Evolutionary conservation across 139 green algal species (phyloP).

Genomic region (Asterochloris sp.): DNA sequence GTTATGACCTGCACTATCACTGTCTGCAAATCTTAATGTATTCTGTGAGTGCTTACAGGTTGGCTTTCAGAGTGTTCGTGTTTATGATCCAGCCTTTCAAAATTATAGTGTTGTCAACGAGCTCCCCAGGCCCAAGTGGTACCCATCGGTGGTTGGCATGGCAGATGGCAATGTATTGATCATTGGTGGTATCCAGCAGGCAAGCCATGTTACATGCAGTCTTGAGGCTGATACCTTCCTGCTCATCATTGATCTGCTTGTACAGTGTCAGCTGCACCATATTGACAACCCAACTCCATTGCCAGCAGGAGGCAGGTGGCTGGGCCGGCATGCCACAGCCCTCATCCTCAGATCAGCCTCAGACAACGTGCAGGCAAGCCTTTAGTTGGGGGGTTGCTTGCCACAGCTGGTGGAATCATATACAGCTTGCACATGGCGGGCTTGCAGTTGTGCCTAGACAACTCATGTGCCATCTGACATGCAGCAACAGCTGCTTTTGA

Average conservation of each 20-base stretch:
- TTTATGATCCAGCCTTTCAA: background rate
- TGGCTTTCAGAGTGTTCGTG: too few species aligned
- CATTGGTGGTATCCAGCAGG: conserved; percentile 7
- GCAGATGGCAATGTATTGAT: conserved; percentile 11
- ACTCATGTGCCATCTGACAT: too few species aligned
- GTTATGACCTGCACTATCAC: too few species aligned
- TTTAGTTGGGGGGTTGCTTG: too few species aligned
- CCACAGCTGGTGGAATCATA: too few species aligned
- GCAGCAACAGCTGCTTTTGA: too few species aligned
- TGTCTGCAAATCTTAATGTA: too few species aligned
- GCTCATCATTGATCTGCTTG: background rate
- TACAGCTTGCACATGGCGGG: too few species aligned
- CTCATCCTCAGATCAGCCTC: background rate
- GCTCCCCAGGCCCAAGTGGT: background rate
- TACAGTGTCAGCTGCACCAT: background rate
- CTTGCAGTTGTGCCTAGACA: too few species aligned
- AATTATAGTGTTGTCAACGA: background rate
- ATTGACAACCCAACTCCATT: background rate
- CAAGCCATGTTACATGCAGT: background rate
- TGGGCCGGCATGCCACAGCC: background rate
- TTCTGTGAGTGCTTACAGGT: too few species aligned
- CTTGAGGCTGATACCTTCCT: background rate
- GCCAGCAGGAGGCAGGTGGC: background rate
- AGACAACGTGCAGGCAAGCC: too few species aligned
- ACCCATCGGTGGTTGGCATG: background rate